phyloP scores from a whole-genome alignment of 192 early-diverging fungal genomes.

The Backusella psychrophila region DNA sequence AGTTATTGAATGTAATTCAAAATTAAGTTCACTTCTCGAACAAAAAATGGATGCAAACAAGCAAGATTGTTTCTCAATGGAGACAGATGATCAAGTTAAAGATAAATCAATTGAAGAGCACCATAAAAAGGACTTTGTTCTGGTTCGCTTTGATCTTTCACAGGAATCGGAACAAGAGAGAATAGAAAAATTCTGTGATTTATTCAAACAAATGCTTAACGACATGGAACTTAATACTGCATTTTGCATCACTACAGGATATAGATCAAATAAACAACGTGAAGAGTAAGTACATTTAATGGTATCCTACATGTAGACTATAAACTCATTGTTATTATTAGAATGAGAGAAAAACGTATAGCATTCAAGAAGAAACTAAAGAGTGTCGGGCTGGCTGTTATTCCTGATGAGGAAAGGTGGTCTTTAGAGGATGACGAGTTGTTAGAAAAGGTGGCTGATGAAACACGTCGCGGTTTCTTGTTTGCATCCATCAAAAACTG shows the following conservation, averaged over 20 bases:
- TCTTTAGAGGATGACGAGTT: conserved; percentile 8
- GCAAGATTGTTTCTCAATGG: conserved; percentile 1
- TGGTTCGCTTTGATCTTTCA: not conserved
- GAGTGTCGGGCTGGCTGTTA: conserved; percentile 1
- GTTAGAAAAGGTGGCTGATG: not conserved
- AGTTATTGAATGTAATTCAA: conserved; percentile 9
- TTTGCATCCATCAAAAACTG: conserved; percentile 11
- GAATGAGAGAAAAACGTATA: conserved; percentile 6
- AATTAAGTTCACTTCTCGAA: not conserved
- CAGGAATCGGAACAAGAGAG: not conserved
- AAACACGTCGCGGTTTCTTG: conserved; percentile 9
- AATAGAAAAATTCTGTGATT: not conserved
- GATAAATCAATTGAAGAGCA: not conserved
- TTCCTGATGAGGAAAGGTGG: conserved; percentile 23
- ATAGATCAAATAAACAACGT: conserved; percentile 4
- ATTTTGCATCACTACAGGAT: conserved; percentile 10
- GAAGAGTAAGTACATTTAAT: conserved; percentile 1
- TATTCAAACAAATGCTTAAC: conserved; percentile 1
- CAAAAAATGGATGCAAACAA: conserved; percentile 1
- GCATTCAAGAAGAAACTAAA: conserved; percentile 11
- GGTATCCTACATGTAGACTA: not conserved
- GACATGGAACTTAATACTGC: conserved; percentile 13
- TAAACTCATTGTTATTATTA: not conserved
- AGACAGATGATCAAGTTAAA: not conserved
- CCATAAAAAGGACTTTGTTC: not conserved